Evolutionary conservation across 2,329 filamentous ascomycete genomes (phyloP), one percentile per base, ranked within the genome.

Genomic region (Penicillium oxalicum): DNA sequence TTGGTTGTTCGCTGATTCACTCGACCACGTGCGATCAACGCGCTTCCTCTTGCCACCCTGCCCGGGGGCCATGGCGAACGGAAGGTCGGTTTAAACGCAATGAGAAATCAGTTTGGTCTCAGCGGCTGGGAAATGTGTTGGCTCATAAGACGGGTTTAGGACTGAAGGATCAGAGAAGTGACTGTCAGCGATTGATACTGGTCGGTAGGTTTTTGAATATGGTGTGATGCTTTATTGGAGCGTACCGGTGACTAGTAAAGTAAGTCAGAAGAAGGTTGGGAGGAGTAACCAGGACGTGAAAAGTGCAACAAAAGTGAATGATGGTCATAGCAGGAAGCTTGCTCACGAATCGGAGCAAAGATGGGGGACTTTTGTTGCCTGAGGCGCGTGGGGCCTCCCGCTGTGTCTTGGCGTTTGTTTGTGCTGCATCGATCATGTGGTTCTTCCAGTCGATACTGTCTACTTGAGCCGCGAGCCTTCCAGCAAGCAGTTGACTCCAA

Each of bases 41-140:
- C 72, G 65, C 72, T 83, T 83, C 53, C 80, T 74, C 72, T 83
- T 84, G 46, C 71, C 69, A 55, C 69, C 68, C 47, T 66, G 67
- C 55, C 66, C 67, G 56, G 74, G 76, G 65, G 76, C 70, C 78
- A 81, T 81, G 63, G 54, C 63, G 57, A 60, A 60, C 59, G 44
- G 34, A 52, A 50, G 44, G 41, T 53, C 55, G 51, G 57, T 44
- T 59, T 57, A 57, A 48, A 60, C 54, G 48, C 57, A 54, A 62
- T 56, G 59, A 57, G 57, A 52, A 54, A 58, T 56, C 52, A 59
- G 40, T 53, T 50, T 60, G 49, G 54, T 60, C 53, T 59, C 55
- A 49, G 60, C 57, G 56, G 44, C 39, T 48, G 54, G 56, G 48
- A 63, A 32, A 53, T 52, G 59, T 56, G 62, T 60, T 60, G 18